Percentiles rank a stretch among this genome's conserved stretches.
Evolutionary conservation across 768 basidiomycete genomes (phyloP).

Genomic region (Ramaria sp.): DNA sequence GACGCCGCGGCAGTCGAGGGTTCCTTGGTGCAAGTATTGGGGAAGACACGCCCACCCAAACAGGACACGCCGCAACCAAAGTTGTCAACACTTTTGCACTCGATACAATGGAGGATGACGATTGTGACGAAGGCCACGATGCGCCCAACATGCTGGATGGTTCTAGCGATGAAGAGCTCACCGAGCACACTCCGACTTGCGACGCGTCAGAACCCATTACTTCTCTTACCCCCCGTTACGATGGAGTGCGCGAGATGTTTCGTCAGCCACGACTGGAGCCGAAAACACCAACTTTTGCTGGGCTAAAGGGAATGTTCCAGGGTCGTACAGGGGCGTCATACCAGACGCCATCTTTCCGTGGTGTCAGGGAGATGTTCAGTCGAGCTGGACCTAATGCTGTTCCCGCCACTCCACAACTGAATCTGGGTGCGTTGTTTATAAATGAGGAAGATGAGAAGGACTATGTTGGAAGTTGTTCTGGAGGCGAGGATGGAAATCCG

Average conservation of each 20-base stretch:
- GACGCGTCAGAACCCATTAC: slow-evolving; percentile 11
- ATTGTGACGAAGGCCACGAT: not conserved
- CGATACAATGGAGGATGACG: slow-evolving; percentile 5
- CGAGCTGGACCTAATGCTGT: not conserved
- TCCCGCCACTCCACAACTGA: not conserved
- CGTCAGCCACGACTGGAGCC: slow-evolving; percentile 8
- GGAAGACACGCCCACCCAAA: slow-evolving; percentile 5
- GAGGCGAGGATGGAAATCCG: not conserved
- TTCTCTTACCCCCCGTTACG: slow-evolving; percentile 16
- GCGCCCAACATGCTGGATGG: not conserved
- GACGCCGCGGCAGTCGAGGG: slow-evolving; percentile 9
- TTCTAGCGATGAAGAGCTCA: slow-evolving; percentile 18
- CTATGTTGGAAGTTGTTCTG: not conserved
- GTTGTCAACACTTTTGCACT: slow-evolving; percentile 11
- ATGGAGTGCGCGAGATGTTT: slow-evolving; percentile 25
- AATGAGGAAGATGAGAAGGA: not conserved
- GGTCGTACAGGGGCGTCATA: slow-evolving; percentile 11
- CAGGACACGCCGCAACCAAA: slow-evolving; percentile 4
- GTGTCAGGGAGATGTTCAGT: slow-evolving; percentile 9
- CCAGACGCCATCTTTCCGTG: slow-evolving; percentile 10
- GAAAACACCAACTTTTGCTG: slow-evolving; percentile 25
- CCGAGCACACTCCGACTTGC: slow-evolving; percentile 21
- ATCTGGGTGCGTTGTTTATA: not conserved
- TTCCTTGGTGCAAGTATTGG: not conserved
- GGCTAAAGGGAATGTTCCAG: slow-evolving; percentile 22